A percentile compares a stretch with the other conserved stretches of the same genome.
Evolutionary conservation across 805 yeast species (phyloP).

Genomic region (Suhomyces kilbournensis): DNA sequence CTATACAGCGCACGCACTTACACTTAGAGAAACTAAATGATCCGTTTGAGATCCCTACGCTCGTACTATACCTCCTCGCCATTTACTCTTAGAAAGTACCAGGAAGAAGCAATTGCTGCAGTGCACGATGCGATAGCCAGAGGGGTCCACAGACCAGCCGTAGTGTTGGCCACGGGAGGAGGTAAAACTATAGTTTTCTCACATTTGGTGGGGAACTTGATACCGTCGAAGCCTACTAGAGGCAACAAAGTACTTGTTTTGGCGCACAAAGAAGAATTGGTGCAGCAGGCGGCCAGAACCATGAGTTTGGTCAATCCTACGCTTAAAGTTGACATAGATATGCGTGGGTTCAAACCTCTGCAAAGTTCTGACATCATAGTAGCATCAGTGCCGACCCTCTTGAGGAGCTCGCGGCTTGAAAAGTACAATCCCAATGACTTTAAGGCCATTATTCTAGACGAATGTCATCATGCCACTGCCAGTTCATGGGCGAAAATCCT

Average conservation of each 20-base stretch:
- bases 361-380: slow-evolving; percentile 61
- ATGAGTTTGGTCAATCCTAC: slow-evolving; percentile 49
- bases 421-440: slow-evolving; percentile 56
- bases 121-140: slow-evolving; percentile 47
- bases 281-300: slow-evolving; percentile 61
- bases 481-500: slow-evolving; percentile 58
- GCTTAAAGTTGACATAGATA: slow-evolving; percentile 59
- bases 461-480: slow-evolving; percentile 90
- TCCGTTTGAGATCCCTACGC: neutral
- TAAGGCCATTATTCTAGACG: slow-evolving; percentile 79
- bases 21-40: neutral
- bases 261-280: slow-evolving; percentile 80
- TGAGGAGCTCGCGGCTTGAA: slow-evolving; percentile 43
- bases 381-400: slow-evolving; percentile 72
- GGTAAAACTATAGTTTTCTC: slow-evolving; percentile 86
- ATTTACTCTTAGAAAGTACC: slow-evolving; percentile 49
- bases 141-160: slow-evolving; percentile 63
- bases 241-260: slow-evolving; percentile 53
- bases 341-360: slow-evolving; percentile 51
- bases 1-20: too few relatives aligned
- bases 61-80: neutral
- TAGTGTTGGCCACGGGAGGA: slow-evolving; percentile 89
- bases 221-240: slow-evolving; percentile 22
- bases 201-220: slow-evolving; percentile 47
- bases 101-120: slow-evolving; percentile 60